A percentile compares a stretch with the other conserved stretches of the same genome.
Conservation (phyloP, 2,329 filamentous ascomycete species). For the Dothistroma septosporum region DNA sequence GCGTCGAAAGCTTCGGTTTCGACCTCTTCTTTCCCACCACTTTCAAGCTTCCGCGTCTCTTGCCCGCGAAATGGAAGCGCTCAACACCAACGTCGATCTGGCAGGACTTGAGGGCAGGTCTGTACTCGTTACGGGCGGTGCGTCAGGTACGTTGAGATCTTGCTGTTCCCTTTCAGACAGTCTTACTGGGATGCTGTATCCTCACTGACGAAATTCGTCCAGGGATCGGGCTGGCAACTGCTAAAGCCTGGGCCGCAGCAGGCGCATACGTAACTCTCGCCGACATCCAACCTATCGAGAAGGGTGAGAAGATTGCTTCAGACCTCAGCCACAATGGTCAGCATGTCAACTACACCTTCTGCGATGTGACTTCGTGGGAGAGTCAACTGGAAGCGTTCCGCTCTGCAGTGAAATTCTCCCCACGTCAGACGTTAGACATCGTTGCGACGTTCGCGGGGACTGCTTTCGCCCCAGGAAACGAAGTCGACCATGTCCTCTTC, state of each 20-base stretch:
- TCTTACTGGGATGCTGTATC: too few species aligned
- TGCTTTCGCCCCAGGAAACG: not conserved
- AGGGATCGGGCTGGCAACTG: conserved; percentile 9
- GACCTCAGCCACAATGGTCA: conserved; percentile 4
- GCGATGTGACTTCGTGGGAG: conserved; percentile 13
- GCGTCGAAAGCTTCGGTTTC: not conserved
- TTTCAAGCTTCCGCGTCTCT: not conserved
- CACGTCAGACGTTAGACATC: conserved; percentile 13
- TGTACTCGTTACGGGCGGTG: conserved; percentile 15
- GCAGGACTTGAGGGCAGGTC: conserved; percentile 9
- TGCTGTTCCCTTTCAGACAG: too few species aligned
- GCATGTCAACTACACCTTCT: conserved; percentile 8
- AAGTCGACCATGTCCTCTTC: conserved; percentile 9
- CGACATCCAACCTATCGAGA: conserved; percentile 8
- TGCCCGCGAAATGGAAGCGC: not conserved
- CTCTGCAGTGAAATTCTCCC: conserved; percentile 6
- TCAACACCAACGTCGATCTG: conserved; percentile 6
- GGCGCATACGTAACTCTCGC: conserved; percentile 15
- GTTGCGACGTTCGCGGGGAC: conserved; percentile 11
- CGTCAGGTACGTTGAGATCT: conserved; percentile 5
- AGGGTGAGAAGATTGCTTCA: conserved; percentile 4
- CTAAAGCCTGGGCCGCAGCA: conserved; percentile 6
- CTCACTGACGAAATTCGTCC: not conserved
- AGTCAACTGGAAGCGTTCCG: conserved; percentile 13
- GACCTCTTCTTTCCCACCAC: not conserved